These are phyloP conservation scores for Baorangia bicolor DNA, from an alignment of 768 basidiomycete species.

Conservation along the genomic window DNA sequence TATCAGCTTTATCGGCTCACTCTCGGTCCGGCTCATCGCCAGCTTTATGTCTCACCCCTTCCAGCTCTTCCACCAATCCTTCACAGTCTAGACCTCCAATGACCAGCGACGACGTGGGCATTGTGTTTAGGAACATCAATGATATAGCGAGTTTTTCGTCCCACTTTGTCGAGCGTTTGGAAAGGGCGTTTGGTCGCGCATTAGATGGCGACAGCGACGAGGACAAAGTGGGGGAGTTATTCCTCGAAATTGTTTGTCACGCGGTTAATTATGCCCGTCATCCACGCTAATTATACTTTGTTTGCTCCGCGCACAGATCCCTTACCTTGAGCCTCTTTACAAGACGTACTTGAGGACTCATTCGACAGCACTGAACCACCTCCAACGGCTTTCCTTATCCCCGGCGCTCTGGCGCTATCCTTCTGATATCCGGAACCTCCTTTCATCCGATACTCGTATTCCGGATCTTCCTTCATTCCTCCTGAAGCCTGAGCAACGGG, in stretches of 20 bases:
- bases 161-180: constrained; percentile 54
- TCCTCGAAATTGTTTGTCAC: constrained; percentile 59
- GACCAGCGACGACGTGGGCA: constrained; percentile 59
- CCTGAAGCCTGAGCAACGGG: constrained; percentile 93
- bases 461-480: constrained; percentile 89
- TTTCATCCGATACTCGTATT: constrained; percentile 67
- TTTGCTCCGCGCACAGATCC: constrained; percentile 43
- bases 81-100: constrained; percentile 49
- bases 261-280: not conserved
- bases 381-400: constrained; percentile 40
- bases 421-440: constrained; percentile 42
- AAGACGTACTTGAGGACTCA: constrained; percentile 75
- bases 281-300: not conserved
- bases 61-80: constrained; percentile 40
- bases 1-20: constrained; percentile 15
- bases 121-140: constrained; percentile 70
- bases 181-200: constrained; percentile 54
- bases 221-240: constrained; percentile 64
- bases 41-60: constrained; percentile 34
- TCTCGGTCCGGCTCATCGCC: constrained; percentile 33
- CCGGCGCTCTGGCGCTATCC: constrained; percentile 56
- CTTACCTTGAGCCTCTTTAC: constrained; percentile 63
- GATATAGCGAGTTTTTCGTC: constrained; percentile 69
- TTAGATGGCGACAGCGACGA: constrained; percentile 60
- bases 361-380: constrained; percentile 61